Evolutionary conservation across 2,329 filamentous ascomycete genomes (phyloP).

Genomic region (Paramyrothecium roridum): DNA sequence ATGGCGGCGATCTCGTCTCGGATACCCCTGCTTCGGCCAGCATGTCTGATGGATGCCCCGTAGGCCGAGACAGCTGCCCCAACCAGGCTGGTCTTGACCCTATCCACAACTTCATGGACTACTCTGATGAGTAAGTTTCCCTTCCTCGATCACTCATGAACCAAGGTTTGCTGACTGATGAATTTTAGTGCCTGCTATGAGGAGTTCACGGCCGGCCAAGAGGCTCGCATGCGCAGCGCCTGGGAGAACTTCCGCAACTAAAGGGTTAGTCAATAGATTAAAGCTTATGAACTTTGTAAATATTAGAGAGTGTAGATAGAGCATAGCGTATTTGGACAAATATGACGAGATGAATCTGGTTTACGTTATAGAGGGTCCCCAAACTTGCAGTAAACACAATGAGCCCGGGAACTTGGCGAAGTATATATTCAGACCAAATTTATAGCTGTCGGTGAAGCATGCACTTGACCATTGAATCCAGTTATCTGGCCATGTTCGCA

Average conservation of each 20-base stretch:
- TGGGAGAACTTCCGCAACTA: background rate
- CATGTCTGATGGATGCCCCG: slow-evolving; percentile 26
- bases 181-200: background rate
- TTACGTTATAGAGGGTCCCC: too few relatives aligned
- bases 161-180: background rate
- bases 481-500: too few relatives aligned
- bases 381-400: too few relatives aligned
- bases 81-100: slow-evolving; percentile 25
- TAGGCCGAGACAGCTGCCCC: slow-evolving; percentile 29
- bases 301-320: too few relatives aligned
- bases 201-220: background rate
- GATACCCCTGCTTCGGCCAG: slow-evolving; percentile 37
- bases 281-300: too few relatives aligned
- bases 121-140: slow-evolving; percentile 34
- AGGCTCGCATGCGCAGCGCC: background rate
- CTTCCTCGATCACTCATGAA: background rate
- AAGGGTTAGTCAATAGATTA: too few relatives aligned
- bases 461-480: too few relatives aligned
- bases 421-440: too few relatives aligned
- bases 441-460: too few relatives aligned
- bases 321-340: too few relatives aligned
- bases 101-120: slow-evolving; percentile 35
- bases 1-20: slow-evolving; percentile 32
- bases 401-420: too few relatives aligned
- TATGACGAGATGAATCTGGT: too few relatives aligned